Base-by-base conservation (phyloP, 495 filamentous ascomycete species). In the Neurospora intermedia region DNA sequence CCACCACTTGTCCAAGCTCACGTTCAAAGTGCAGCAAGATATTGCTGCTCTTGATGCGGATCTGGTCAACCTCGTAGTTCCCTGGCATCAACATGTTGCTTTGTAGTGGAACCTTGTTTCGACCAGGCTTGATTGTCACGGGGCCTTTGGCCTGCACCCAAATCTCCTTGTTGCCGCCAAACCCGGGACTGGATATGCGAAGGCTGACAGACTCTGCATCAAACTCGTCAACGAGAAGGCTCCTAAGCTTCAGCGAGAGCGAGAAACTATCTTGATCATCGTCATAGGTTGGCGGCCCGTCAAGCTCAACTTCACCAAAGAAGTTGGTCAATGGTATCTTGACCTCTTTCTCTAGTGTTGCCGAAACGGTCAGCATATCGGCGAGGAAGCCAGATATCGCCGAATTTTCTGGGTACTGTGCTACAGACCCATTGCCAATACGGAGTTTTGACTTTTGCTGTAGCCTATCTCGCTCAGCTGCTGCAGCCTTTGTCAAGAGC, bases 221-320 rank as follows among this genome's bases (percentile, higher is more conserved):
- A 70, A 98, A 85, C 6, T 89, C 84, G 48, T 93, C 92, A 7
- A 87, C 87, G 4, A 97, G 82, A 1, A 97, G 80, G 80, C 93
- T 94, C 43, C 87, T 84, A 69, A 98, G 83, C 43, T 86, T 86
- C 11, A 99, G 77, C 43, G 86, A 84, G 43, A 97, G 79, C 43
- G 91, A 87, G 75, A 97, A 95, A 35, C 93, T 91, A 81, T 98
- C 96, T 75, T 85, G 88, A 31, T 89, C 88, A 6, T 89, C 85
- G 62, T 89, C 88, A 77, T 97, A 92, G 20, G 85, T 82, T 18
- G 94, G 88, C 38, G 89, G 87, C 1, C 89, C 90, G 62, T 93
- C 89, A 5, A 97, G 85, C 39, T 87, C 80, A 11, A 97, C 79
- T 70, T 91, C 86, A 70, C 83, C 87, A 79, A 97, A 97, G 77